phyloP scores from a whole-genome alignment of 169 alveolate genomes.

The Toxoplasma gondii region DNA sequence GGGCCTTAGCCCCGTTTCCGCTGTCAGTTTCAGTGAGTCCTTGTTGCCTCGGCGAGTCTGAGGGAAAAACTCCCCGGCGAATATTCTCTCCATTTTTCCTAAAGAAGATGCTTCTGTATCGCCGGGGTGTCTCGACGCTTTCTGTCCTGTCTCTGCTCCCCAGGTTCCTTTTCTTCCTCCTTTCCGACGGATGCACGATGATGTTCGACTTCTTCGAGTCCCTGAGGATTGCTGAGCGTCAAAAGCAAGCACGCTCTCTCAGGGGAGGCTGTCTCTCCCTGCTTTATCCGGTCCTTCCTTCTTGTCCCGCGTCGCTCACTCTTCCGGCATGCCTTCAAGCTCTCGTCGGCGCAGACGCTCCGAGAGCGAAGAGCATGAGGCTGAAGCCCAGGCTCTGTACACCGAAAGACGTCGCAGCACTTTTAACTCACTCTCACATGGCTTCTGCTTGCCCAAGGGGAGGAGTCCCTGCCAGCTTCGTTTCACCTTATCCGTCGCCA shows the following conservation, averaged over 20 bases:
- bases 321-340: slow-evolving; percentile 10
- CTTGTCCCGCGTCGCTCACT: neutral
- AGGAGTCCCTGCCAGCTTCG: too few relatives aligned
- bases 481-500: too few relatives aligned
- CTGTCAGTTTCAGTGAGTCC: too few relatives aligned
- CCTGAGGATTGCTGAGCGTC: neutral
- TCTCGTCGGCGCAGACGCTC: neutral
- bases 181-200: slow-evolving; percentile 1
- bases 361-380: neutral
- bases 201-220: slow-evolving; percentile 2
- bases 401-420: too few relatives aligned
- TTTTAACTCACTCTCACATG: too few relatives aligned
- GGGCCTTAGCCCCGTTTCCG: too few relatives aligned
- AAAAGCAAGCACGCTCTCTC: neutral
- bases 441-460: too few relatives aligned
- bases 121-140: too few relatives aligned
- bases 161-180: slow-evolving; percentile 28
- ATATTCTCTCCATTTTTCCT: too few relatives aligned
- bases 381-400: neutral
- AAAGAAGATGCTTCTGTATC: too few relatives aligned
- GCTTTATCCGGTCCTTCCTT: slow-evolving; percentile 22
- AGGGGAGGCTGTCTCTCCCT: slow-evolving; percentile 7
- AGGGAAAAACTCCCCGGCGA: too few relatives aligned
- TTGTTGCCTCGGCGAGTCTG: too few relatives aligned
- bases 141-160: neutral